Percentiles rank a stretch among this genome's conserved stretches.
These are phyloP conservation scores for Rhodotorula kratochvilovae DNA, from an alignment of 768 basidiomycete genomes.

Conservation along the genomic window DNA sequence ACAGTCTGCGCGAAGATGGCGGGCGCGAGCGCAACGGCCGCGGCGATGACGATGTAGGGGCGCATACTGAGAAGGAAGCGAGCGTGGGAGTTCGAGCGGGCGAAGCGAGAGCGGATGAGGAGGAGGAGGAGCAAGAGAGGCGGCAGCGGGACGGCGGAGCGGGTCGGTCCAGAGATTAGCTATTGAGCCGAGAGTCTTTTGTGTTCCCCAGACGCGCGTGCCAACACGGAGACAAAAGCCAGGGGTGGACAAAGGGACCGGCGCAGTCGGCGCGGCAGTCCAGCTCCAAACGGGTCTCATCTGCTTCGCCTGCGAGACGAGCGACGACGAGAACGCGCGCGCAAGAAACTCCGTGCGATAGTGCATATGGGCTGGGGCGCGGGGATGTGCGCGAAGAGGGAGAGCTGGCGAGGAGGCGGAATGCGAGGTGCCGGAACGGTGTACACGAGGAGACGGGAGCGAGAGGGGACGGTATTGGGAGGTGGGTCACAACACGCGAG, in stretches of 20 bases:
- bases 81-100: not conserved
- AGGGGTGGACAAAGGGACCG: not conserved
- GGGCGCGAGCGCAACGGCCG: conserved; percentile 19
- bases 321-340: no score
- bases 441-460: no score
- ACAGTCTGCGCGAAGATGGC: conserved; percentile 11
- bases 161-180: not conserved
- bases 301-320: no score
- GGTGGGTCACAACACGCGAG: not conserved
- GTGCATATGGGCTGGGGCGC: not conserved
- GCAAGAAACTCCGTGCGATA: not conserved
- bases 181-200: not conserved
- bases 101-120: not conserved
- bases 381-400: no score
- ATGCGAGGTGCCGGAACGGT: no score
- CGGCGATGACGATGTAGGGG: conserved; percentile 21
- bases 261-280: not conserved
- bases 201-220: not conserved
- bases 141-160: not conserved
- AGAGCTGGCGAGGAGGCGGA: no score
- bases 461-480: no score
- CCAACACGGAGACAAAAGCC: not conserved
- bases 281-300: not conserved
- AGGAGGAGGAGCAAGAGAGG: not conserved
- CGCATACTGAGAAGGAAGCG: conserved; percentile 6